Evolutionary conservation across 179 eudicot species (phyloP).

Genomic region (Spergularia azorica): DNA sequence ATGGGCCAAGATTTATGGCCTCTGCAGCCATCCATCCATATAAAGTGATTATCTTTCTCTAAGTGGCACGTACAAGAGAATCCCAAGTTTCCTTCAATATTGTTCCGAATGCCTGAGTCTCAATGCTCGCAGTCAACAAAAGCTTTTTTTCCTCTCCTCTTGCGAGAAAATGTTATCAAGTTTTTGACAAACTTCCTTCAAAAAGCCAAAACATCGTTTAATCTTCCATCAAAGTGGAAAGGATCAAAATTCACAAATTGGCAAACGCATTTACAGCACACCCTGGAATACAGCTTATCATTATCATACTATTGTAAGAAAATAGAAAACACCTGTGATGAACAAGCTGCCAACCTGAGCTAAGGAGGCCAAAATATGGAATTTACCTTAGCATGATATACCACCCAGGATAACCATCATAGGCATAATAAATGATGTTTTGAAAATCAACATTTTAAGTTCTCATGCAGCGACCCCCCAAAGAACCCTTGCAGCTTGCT

Average conservation of each 20-base stretch:
- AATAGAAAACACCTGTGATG: neutral
- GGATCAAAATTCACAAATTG: neutral
- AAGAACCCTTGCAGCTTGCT: neutral
- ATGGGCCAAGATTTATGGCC: conserved; percentile 24
- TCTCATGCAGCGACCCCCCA: neutral
- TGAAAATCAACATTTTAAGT: neutral
- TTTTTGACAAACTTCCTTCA: too few relatives aligned
- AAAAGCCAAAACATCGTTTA: neutral
- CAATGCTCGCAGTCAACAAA: conserved; percentile 14
- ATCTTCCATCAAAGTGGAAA: neutral
- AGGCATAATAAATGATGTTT: neutral
- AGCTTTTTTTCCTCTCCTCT: neutral
- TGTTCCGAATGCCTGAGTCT: conserved; percentile 16
- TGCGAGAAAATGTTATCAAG: neutral
- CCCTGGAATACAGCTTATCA: neutral
- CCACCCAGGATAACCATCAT: neutral
- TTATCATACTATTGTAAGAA: neutral
- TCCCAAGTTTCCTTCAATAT: conserved; percentile 8
- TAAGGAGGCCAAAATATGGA: neutral
- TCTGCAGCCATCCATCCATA: conserved; percentile 27
- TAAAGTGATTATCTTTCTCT: conserved; percentile 22
- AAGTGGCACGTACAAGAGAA: conserved; percentile 24
- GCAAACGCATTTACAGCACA: neutral
- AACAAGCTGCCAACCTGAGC: neutral
- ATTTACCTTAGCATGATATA: neutral